Evolutionary conservation across 441 rosid species (phyloP).

Genomic region (Isatis lusitanica): DNA sequence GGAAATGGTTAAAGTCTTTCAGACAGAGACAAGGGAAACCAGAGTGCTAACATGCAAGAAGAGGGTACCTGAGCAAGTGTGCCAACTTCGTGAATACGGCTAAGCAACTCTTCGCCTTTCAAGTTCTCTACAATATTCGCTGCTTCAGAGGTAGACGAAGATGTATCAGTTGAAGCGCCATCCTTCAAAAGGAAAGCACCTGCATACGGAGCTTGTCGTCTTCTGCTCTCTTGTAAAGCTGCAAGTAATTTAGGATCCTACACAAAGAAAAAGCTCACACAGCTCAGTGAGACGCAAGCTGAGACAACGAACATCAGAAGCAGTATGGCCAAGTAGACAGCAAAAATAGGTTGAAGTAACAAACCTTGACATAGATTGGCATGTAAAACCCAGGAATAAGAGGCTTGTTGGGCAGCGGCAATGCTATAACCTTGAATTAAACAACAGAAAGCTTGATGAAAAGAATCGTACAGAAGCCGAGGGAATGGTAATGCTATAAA

Average conservation of each 20-base stretch:
- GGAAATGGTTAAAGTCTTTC: constrained; percentile 2
- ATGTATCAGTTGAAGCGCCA: constrained; percentile 61
- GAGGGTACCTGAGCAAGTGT: constrained; percentile 82
- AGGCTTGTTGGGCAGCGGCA: constrained; percentile 83
- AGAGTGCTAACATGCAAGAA: constrained; percentile 8
- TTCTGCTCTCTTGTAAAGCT: constrained; percentile 84
- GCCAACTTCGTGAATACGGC: constrained; percentile 90
- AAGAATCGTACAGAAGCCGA: background rate
- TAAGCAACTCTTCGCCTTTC: constrained; percentile 77
- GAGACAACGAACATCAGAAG: background rate
- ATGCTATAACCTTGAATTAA: constrained; percentile 49
- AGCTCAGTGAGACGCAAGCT: constrained; percentile 9
- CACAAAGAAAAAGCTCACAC: constrained; percentile 4
- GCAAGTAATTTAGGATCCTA: constrained; percentile 88
- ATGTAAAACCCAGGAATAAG: constrained; percentile 86
- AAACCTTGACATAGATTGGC: constrained; percentile 93
- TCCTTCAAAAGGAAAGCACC: constrained; percentile 96
- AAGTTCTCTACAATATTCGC: constrained; percentile 61
- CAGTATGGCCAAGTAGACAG: background rate
- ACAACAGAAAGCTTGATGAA: background rate
- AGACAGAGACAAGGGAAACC: background rate
- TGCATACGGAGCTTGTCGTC: constrained; percentile 86
- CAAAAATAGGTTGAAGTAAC: background rate
- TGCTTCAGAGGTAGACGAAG: constrained; percentile 57
- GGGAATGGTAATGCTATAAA: background rate